Conservation (phyloP, 495 filamentous ascomycete species). For the Astrothelium macrocarpum region DNA sequence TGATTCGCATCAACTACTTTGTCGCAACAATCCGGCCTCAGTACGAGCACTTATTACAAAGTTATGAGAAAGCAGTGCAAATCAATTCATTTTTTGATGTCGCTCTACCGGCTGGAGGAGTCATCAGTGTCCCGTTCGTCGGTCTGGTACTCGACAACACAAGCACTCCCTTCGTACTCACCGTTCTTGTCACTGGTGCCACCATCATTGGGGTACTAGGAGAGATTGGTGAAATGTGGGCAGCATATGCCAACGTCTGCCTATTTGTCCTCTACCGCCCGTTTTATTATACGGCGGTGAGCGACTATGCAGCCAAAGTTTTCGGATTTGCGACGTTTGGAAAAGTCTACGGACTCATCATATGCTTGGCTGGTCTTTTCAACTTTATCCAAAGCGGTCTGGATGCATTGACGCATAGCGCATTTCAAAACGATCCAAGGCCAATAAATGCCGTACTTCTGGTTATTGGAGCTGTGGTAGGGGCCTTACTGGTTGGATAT, state of each 20-base stretch:
- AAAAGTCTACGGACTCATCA: constrained; percentile 90
- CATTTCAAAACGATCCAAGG: constrained; percentile 60
- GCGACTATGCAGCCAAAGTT: constrained; percentile 87
- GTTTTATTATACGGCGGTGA: constrained; percentile 68
- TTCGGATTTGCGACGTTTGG: constrained; percentile 95
- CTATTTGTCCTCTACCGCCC: constrained; percentile 73
- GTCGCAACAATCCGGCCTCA: constrained; percentile 83
- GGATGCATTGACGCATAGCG: constrained; percentile 67
- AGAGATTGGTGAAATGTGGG: constrained; percentile 56
- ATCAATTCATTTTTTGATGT: constrained; percentile 86
- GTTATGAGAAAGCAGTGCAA: constrained; percentile 45
- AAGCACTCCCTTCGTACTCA: constrained; percentile 64
- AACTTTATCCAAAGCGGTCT: constrained; percentile 81
- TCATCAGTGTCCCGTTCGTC: constrained; percentile 79
- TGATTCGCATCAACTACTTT: constrained; percentile 96
- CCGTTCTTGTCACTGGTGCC: constrained; percentile 59
- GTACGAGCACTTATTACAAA: constrained; percentile 67
- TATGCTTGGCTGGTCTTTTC: constrained; percentile 75
- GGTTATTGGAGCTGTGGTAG: constrained; percentile 43
- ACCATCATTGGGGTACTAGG: constrained; percentile 73
- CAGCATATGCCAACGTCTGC: constrained; percentile 67
- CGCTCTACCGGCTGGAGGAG: constrained; percentile 75
- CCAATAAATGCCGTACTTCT: constrained; percentile 71
- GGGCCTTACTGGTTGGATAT: constrained; percentile 28
- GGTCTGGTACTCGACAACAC: constrained; percentile 71